Conservation (phyloP, 441 rosid species). For the Populus trichocarpa region DNA sequence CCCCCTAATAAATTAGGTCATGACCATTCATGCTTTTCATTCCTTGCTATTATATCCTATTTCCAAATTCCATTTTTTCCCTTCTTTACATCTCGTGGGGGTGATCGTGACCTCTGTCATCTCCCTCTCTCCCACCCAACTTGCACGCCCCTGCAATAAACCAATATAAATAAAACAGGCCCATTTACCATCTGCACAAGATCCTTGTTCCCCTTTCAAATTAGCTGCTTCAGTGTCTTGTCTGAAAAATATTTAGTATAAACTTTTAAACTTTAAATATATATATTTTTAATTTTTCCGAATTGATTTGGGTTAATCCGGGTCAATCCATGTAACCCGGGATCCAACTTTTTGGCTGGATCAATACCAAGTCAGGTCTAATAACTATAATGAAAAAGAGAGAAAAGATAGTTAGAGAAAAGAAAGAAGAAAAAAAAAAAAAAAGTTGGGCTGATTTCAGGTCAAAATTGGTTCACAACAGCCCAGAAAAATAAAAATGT, state of each 20-base stretch:
- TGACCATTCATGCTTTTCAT: background rate
- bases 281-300: no score
- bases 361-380: no score
- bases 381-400: no score
- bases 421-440: no score
- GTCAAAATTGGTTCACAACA: no score
- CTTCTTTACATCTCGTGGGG: background rate
- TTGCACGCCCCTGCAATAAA: background rate
- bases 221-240: no score
- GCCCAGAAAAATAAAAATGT: no score
- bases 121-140: background rate
- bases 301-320: no score
- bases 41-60: background rate
- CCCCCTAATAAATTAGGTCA: background rate
- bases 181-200: slow-evolving; percentile 19
- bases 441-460: no score
- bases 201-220: slow-evolving; percentile 4
- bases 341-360: fast-evolving
- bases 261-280: no score
- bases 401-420: no score
- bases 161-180: background rate
- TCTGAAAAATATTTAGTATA: no score
- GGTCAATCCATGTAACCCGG: fast-evolving
- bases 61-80: background rate
- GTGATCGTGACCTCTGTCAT: background rate